phyloP scores from a whole-genome alignment of 768 basidiomycete species.

The Bullera alba region DNA sequence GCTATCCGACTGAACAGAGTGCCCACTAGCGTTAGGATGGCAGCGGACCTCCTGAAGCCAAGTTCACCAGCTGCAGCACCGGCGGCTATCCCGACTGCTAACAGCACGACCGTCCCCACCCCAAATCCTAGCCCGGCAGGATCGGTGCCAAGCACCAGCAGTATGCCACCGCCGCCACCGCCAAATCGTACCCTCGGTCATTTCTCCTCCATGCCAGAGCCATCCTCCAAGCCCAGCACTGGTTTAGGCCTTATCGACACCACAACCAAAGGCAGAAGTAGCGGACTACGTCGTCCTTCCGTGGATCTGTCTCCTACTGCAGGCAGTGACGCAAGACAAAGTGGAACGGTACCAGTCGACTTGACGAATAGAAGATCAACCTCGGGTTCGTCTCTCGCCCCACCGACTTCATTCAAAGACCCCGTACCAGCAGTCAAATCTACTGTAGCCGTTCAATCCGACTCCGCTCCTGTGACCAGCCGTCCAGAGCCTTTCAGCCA shows the following conservation, averaged over 20 bases:
- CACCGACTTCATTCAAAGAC: slow-evolving; percentile 23
- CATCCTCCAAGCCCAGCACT: too few relatives aligned
- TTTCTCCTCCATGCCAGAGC: background rate
- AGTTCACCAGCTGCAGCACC: slow-evolving; percentile 5
- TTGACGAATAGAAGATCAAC: too few relatives aligned
- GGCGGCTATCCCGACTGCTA: slow-evolving; percentile 4
- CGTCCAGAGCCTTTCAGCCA: slow-evolving; percentile 8
- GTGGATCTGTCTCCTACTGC: too few relatives aligned
- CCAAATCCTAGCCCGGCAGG: slow-evolving; percentile 21
- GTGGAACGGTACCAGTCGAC: too few relatives aligned
- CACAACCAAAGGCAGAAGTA: too few relatives aligned
- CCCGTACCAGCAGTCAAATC: too few relatives aligned
- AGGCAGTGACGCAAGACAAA: too few relatives aligned
- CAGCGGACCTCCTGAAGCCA: slow-evolving; percentile 46
- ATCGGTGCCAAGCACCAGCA: background rate
- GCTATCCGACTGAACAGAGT: slow-evolving; percentile 49
- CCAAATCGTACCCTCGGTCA: background rate
- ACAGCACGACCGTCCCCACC: slow-evolving; percentile 18
- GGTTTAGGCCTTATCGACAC: too few relatives aligned
- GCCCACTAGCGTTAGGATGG: slow-evolving; percentile 48
- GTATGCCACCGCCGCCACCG: background rate
- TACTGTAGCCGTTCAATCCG: too few relatives aligned
- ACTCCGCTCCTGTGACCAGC: too few relatives aligned
- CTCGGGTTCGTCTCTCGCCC: slow-evolving; percentile 11
- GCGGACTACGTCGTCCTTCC: too few relatives aligned